Conservation (phyloP, 805 yeast species). For the Pichia sporocuriosa region DNA sequence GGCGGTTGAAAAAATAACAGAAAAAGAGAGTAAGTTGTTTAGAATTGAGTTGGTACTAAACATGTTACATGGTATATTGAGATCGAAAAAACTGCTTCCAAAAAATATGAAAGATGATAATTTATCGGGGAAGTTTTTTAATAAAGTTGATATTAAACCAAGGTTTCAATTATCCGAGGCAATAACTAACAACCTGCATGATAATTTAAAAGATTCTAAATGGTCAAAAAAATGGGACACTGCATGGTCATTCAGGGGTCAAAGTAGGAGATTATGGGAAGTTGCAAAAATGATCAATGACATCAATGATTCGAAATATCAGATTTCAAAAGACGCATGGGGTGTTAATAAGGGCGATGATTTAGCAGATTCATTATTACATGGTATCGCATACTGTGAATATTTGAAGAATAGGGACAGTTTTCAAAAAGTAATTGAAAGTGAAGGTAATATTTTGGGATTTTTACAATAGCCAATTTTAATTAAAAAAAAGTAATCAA, state of each 20-base stretch:
- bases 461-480: too few species aligned
- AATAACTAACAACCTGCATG: neutral
- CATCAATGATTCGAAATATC: constrained; percentile 9
- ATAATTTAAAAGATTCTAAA: constrained; percentile 1
- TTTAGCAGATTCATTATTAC: constrained; percentile 57
- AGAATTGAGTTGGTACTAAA: constrained; percentile 9
- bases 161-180: neutral
- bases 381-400: constrained; percentile 44
- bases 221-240: constrained; percentile 6
- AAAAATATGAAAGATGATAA: neutral
- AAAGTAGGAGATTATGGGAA: constrained; percentile 24
- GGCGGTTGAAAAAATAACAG: neutral
- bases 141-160: neutral
- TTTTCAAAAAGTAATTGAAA: neutral
- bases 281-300: constrained; percentile 22
- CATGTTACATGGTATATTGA: constrained; percentile 4
- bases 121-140: too few species aligned
- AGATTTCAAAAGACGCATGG: constrained; percentile 13
- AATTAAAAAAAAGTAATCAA: too few species aligned
- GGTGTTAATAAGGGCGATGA: constrained; percentile 49
- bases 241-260: constrained; percentile 12
- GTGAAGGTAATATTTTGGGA: neutral
- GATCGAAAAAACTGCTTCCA: neutral
- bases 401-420: constrained; percentile 31
- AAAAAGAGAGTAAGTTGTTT: constrained; percentile 7